Conservation (phyloP, 345 rosid genomes). For the Pugionium cornutum region DNA sequence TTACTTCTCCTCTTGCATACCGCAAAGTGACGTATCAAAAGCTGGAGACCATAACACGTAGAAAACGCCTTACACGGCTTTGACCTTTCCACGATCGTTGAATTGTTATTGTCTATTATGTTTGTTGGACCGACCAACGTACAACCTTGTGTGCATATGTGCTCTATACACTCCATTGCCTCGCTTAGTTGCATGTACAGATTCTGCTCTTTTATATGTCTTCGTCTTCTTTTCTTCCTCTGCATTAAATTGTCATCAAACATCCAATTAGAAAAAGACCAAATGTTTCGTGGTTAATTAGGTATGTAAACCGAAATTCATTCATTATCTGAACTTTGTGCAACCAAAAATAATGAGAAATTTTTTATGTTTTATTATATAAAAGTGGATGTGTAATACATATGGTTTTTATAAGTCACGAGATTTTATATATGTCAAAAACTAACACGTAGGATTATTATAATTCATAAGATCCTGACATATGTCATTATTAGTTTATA, state of each 20-base stretch:
- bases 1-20: slow-evolving; percentile 56
- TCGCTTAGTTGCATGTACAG: slow-evolving; percentile 68
- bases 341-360: background rate
- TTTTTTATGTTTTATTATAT: background rate
- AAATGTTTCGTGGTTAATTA: slow-evolving; percentile 12
- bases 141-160: slow-evolving; percentile 89
- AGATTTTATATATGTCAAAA: too few relatives aligned
- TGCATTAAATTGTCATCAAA: slow-evolving; percentile 32
- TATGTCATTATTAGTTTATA: too few relatives aligned
- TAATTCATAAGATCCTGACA: too few relatives aligned
- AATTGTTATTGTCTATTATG: slow-evolving; percentile 30
- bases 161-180: slow-evolving; percentile 87
- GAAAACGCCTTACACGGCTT: slow-evolving; percentile 58
- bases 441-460: too few relatives aligned
- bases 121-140: slow-evolving; percentile 65
- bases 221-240: slow-evolving; percentile 69
- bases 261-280: background rate
- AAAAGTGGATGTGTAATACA: too few relatives aligned
- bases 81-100: slow-evolving; percentile 4
- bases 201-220: slow-evolving; percentile 54
- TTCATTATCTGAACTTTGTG: background rate
- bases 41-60: slow-evolving; percentile 77
- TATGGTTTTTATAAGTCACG: too few relatives aligned
- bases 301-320: background rate
- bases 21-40: slow-evolving; percentile 70